These are phyloP conservation scores for Diaporthe sp. DNA, from an alignment of 2,329 filamentous ascomycete genomes.

Conservation along the genomic window DNA sequence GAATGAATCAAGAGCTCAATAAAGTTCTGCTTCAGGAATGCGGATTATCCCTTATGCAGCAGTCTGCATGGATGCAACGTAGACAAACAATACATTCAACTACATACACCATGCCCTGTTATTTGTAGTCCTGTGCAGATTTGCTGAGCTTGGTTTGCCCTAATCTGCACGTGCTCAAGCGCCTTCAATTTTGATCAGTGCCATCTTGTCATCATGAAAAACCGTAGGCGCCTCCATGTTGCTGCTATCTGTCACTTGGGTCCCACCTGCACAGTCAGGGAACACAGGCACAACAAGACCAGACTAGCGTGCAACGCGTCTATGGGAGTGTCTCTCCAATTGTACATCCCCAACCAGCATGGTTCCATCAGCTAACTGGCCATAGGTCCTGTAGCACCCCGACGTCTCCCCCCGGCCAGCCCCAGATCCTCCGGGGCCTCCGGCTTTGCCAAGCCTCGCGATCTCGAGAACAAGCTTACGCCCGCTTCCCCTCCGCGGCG, in stretches of 20 bases:
- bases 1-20: too few relatives aligned
- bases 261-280: too few relatives aligned
- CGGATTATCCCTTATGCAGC: too few relatives aligned
- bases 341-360: neutral
- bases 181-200: too few relatives aligned
- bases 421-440: neutral
- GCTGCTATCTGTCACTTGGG: rapidly evolving
- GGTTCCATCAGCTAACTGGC: neutral
- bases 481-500: constrained; percentile 6
- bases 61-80: too few relatives aligned
- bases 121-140: neutral
- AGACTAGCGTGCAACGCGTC: neutral
- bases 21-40: too few relatives aligned
- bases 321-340: neutral
- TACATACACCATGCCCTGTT: neutral
- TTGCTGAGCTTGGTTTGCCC: neutral
- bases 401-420: neutral
- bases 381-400: neutral
- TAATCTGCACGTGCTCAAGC: neutral
- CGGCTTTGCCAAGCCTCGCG: too few relatives aligned
- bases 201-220: neutral
- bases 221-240: neutral
- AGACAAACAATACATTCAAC: neutral
- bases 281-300: neutral
- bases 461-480: neutral